These are phyloP conservation scores for Candida boidinii DNA, from an alignment of 805 yeast species.

Conservation along the genomic window DNA sequence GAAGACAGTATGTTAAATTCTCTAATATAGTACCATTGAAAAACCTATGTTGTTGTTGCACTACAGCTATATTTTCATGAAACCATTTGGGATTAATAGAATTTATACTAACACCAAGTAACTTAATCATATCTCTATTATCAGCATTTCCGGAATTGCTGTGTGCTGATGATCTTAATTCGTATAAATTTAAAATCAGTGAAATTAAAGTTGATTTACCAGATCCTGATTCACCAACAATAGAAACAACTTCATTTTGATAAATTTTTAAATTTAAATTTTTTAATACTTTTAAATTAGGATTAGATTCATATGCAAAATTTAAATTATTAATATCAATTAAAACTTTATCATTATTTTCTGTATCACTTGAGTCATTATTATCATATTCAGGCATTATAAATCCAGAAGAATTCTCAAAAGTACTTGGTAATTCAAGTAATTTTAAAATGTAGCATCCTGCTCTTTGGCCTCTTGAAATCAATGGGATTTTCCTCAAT, in stretches of 20 bases:
- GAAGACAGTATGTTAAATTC: slow-evolving; percentile 58
- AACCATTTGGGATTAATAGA: slow-evolving; percentile 37
- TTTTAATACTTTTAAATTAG: slow-evolving; percentile 25
- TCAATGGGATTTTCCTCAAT: slow-evolving; percentile 64
- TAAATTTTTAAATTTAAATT: slow-evolving; percentile 34
- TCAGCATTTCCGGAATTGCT: slow-evolving; percentile 4
- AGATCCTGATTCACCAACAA: slow-evolving; percentile 82
- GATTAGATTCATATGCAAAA: slow-evolving; percentile 38
- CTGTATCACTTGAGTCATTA: no score
- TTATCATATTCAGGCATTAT: no score
- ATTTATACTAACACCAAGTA: slow-evolving; percentile 38
- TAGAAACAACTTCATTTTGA: slow-evolving; percentile 46
- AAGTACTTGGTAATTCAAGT: no score
- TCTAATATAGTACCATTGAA: slow-evolving; percentile 69
- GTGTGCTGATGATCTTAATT: background rate
- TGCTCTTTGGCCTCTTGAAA: slow-evolving; percentile 72
- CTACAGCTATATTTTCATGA: slow-evolving; percentile 52
- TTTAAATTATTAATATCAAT: slow-evolving; percentile 35
- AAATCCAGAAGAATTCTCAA: no score
- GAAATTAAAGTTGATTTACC: slow-evolving; percentile 79
- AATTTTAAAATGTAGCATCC: slow-evolving; percentile 44
- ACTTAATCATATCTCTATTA: slow-evolving; percentile 29
- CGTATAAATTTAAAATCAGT: slow-evolving; percentile 47
- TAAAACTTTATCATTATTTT: slow-evolving; percentile 7
- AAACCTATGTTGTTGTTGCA: slow-evolving; percentile 65